Evolutionary conservation across 345 rosid species (phyloP).

Genomic region (Aquilaria malaccensis): DNA sequence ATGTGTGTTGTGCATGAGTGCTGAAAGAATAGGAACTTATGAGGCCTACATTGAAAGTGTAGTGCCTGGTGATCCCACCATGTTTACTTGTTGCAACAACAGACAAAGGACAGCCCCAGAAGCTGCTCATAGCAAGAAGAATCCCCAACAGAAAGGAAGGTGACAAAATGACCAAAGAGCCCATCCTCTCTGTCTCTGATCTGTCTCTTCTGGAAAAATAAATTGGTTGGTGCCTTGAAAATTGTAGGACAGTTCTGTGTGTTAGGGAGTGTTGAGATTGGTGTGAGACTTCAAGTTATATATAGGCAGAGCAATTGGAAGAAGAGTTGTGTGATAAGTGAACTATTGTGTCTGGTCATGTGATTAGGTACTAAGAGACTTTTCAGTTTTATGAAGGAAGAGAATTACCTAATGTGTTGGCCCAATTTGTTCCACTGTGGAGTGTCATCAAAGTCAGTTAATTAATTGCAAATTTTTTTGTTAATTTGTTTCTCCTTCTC

Average conservation of each 20-base stretch:
- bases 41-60: conserved; percentile 35
- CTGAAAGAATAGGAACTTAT: not conserved
- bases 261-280: not conserved
- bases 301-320: conserved; percentile 5
- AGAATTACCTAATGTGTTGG: conserved; percentile 22
- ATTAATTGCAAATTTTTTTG: conserved; percentile 4
- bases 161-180: conserved; percentile 8
- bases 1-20: too few relatives aligned
- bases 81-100: conserved; percentile 17
- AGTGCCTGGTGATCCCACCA: conserved; percentile 37
- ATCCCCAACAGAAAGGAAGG: conserved; percentile 13
- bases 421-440: conserved; percentile 20
- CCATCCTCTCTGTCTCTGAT: conserved; percentile 8
- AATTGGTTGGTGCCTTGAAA: not conserved
- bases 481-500: not conserved
- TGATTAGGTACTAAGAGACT: conserved; percentile 15
- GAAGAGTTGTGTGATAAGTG: not conserved
- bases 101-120: conserved; percentile 18
- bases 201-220: not conserved
- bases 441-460: conserved; percentile 35
- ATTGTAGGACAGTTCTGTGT: not conserved
- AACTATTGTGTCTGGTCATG: conserved; percentile 1
- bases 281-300: conserved; percentile 12
- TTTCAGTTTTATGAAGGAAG: conserved; percentile 9
- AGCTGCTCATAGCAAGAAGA: conserved; percentile 8